These are phyloP conservation scores for Helichrysum umbraculigerum DNA, from an alignment of 129 eudicot genomes.

Conservation along the genomic window DNA sequence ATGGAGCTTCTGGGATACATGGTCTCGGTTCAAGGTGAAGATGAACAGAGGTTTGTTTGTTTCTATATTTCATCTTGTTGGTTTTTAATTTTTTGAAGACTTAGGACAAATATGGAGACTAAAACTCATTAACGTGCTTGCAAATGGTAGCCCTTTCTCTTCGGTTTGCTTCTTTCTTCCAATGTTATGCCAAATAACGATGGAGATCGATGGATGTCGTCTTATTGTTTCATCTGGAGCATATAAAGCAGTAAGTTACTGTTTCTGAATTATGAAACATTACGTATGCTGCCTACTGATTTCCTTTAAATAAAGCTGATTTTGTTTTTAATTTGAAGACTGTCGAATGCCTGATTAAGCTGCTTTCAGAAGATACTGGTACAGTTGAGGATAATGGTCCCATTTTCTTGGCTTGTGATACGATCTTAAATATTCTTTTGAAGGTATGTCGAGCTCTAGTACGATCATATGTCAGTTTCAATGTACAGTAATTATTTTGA, in stretches of 20 bases:
- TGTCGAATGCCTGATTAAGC: conserved; percentile 56
- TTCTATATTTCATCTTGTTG: conserved; percentile 12
- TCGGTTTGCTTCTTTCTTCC: conserved; percentile 93
- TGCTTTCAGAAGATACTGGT: conserved; percentile 45
- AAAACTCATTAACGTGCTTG: conserved; percentile 17
- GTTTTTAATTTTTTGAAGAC: not conserved
- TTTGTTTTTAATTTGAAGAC: conserved; percentile 43
- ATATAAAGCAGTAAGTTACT: conserved; percentile 64
- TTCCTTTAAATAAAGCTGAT: not conserved
- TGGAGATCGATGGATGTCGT: conserved; percentile 68
- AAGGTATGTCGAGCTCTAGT: conserved; percentile 44
- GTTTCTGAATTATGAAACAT: not conserved
- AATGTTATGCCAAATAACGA: conserved; percentile 81
- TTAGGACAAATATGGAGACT: not conserved
- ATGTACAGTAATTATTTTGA: not conserved
- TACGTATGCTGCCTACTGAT: not conserved
- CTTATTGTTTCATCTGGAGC: conserved; percentile 65
- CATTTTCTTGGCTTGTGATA: conserved; percentile 89
- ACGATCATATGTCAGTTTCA: not conserved
- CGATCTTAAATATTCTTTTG: conserved; percentile 71
- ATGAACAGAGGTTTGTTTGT: conserved; percentile 62
- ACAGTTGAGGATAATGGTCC: conserved; percentile 50
- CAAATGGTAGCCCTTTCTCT: conserved; percentile 56
- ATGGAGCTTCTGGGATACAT: conserved; percentile 69
- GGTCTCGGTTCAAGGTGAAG: conserved; percentile 83